phyloP scores from a whole-genome alignment of 495 filamentous ascomycete genomes.

The Aspergillus bridgeri region DNA sequence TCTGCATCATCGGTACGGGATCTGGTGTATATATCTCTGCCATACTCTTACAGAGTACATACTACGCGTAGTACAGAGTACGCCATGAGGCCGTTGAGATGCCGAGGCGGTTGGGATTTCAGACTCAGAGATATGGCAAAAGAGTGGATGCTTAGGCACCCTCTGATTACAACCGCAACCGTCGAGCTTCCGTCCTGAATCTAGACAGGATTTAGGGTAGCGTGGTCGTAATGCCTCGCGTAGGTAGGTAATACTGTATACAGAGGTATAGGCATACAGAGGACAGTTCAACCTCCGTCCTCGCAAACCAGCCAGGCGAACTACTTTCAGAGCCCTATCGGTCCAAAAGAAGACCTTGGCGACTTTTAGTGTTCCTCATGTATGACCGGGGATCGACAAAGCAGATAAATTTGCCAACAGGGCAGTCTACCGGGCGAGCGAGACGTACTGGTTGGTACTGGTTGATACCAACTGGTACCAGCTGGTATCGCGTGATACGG shows the following conservation, averaged over 20 bases:
- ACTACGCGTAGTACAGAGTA: too few species aligned
- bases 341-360: not conserved
- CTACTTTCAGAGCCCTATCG: not conserved
- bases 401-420: not conserved
- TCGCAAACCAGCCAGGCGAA: too few species aligned
- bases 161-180: slow-evolving; percentile 1
- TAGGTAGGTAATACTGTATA: too few species aligned
- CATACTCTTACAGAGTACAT: too few species aligned
- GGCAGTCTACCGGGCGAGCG: not conserved
- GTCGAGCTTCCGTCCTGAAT: slow-evolving; percentile 1
- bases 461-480: too few species aligned
- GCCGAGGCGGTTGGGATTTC: not conserved
- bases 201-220: not conserved
- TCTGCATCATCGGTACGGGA: slow-evolving; percentile 15
- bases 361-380: not conserved
- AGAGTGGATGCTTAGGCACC: not conserved
- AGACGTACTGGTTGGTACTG: too few species aligned
- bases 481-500: too few species aligned
- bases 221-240: not conserved
- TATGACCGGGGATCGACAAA: not conserved
- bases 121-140: too few species aligned
- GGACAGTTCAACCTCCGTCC: too few species aligned
- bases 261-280: too few species aligned
- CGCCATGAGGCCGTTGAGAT: not conserved
- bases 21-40: not conserved